Conservation (phyloP, 352 stramenopile genomes). For the Pythium chondricola region DNA sequence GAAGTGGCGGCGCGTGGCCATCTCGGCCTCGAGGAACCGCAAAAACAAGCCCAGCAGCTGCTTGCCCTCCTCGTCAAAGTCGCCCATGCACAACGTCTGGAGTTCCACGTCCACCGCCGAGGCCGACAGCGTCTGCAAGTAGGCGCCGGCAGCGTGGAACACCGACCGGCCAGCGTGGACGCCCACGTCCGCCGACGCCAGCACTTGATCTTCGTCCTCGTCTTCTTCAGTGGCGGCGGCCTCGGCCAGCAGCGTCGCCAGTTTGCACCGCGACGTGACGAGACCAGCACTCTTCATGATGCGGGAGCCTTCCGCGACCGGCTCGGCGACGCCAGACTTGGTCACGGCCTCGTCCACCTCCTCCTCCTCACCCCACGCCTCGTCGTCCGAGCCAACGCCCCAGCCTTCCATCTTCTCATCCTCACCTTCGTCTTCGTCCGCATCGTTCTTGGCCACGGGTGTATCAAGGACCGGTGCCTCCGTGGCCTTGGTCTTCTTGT, state of each 20-base stretch:
- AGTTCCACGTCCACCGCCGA: conserved; percentile 76
- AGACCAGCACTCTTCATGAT: conserved; percentile 70
- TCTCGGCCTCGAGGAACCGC: conserved; percentile 54
- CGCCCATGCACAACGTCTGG: conserved; percentile 79
- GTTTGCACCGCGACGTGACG: conserved; percentile 64
- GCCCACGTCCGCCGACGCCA: conserved; percentile 1
- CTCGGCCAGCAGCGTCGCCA: conserved; percentile 47
- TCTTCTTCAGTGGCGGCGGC: conserved; percentile 12
- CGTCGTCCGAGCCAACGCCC: conserved; percentile 53
- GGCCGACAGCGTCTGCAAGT: conserved; percentile 71
- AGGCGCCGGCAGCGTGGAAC: conserved; percentile 40
- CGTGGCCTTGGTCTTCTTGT: conserved; percentile 2
- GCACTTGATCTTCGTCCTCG: conserved; percentile 3
- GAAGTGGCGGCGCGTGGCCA: conserved; percentile 61
- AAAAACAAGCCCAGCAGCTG: conserved; percentile 56
- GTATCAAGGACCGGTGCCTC: no score
- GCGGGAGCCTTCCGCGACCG: conserved; percentile 30
- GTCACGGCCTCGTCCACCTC: conserved; percentile 24
- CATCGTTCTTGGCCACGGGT: neutral
- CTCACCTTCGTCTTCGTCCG: conserved; percentile 19
- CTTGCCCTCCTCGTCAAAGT: conserved; percentile 75
- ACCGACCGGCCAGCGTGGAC: conserved; percentile 24
- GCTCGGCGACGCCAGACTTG: conserved; percentile 14
- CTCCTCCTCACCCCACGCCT: conserved; percentile 49
- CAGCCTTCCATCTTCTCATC: conserved; percentile 52